Evolutionary conservation across 257 asterid species (phyloP).

Genomic region (Cinchona pubescens): DNA sequence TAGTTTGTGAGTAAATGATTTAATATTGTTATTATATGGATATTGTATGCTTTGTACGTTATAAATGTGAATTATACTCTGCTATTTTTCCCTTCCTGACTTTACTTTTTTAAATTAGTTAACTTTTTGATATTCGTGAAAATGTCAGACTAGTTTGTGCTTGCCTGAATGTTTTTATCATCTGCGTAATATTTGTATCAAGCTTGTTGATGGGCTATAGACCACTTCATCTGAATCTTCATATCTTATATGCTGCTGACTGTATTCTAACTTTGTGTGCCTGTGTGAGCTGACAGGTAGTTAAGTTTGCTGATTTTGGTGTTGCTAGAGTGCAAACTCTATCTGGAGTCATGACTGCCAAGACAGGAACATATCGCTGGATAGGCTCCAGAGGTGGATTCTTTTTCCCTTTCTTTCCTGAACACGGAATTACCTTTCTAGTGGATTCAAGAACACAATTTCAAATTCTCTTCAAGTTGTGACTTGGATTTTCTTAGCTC

Average conservation of each 20-base stretch:
- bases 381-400: constrained; percentile 94
- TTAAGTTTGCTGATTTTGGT: constrained; percentile 90
- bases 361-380: constrained; percentile 96
- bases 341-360: constrained; percentile 94
- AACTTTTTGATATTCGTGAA: not conserved
- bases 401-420: not conserved
- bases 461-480: not conserved
- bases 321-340: constrained; percentile 71
- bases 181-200: not conserved
- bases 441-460: not conserved
- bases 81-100: not conserved
- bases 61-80: no score
- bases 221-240: not conserved
- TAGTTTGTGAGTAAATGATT: not conserved
- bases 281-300: constrained; percentile 45
- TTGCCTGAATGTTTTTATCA: not conserved
- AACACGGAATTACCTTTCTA: not conserved
- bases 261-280: not conserved
- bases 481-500: not conserved
- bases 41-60: not conserved
- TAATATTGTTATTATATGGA: not conserved
- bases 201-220: not conserved
- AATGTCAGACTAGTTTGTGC: not conserved
- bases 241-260: constrained; percentile 2
- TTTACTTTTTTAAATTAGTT: not conserved